Base-by-base conservation (phyloP, 768 basidiomycete species). In the Ramaria sp. region DNA sequence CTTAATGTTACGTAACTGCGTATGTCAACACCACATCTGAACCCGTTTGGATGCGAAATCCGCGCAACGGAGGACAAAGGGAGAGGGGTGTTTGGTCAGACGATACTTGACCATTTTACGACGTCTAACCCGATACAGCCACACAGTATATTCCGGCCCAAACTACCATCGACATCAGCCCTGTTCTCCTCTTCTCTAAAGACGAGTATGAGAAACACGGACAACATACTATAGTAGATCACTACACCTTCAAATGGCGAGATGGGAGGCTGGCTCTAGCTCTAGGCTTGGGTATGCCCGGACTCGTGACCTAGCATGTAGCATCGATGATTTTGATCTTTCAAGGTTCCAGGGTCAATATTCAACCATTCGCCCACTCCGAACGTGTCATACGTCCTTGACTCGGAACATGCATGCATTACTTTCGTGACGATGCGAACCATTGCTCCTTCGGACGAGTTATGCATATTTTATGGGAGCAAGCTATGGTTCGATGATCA, bases 81-180 rank as follows among this genome's bases (percentile, higher is more conserved):
- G 1, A 71, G 83, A 59, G 82, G 82, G 1, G 78, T 88, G 11
- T 86, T 79, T 59, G 84, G 85, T 86, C 41, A 41, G 74, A 63
- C 27, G 20, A 7, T 37, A 20, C 13, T 0, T 24, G 11, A 0
- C 38, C 33, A 33, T 34, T 38, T 12, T 13, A 1, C 33, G 46
- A 24, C 42, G 37, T 53, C 43, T 37, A 59, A 49, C 17, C 33
- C 15, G 22, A 31, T 45, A 34, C 57, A 81, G 81, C 88, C 20
- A 72, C 78, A 7, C 70, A 70, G 17, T 61, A 63, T 33, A 82
- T 92, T 59, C 74, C 83, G 19, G 69, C 76, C 11, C 74, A 79
- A 12, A 84, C 85, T 0, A 62, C 86, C n/a, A 66, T 97, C 59
- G 94, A 96, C 68, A 79, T 83, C 62, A 87, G 86, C 60, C 93